Base-by-base conservation (phyloP, 306 rosid species). In the Delonix regia region DNA sequence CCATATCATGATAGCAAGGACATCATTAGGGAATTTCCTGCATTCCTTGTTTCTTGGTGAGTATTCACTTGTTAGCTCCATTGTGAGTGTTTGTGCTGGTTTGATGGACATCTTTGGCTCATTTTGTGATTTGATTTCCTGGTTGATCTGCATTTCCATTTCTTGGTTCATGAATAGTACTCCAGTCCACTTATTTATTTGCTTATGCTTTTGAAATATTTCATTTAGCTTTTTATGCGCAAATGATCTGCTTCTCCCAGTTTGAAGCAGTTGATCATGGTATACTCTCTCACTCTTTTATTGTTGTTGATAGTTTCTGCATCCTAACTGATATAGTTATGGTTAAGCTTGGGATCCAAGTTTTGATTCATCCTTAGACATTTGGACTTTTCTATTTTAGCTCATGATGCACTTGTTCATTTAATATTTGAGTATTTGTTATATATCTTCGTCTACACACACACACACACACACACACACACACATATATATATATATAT, bases 81-180 rank as follows among this genome's bases (percentile, higher is more conserved):
- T 83, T 81, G 84, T 88, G 91, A 77, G 82, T 83, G 78, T 80
- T 85, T 82, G 84, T 92, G 82, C 84, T 87, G 84, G 91, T 85
- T 84, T 87, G 88, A 81, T 78, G 82, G 73, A 87, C 79, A 16
- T 68, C 47, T 28, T 61, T 78, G 80, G 77, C 83, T 81, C 82
- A 81, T 76, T 82, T 82, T 83, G 82, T 84, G 86, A 69, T 80
- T 75, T 65, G 81, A 79, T 67, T 78, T 75, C 71, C 71, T 62
- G 84, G 78, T 85, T 83, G 83, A 84, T 85, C 71, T 85, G 85
- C 82, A 80, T 80, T 73, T 71, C 74, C 75, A 63, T 82, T 51
- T 24, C 38, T 68, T 24, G 24, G 69, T 73, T 27, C 62, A 39
- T 81, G 78, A 48, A 53, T 71, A 47, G 19, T 61, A 13, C 63